These are phyloP conservation scores for Phytophthora meadii DNA, from an alignment of 352 stramenopile species.

Conservation along the genomic window DNA sequence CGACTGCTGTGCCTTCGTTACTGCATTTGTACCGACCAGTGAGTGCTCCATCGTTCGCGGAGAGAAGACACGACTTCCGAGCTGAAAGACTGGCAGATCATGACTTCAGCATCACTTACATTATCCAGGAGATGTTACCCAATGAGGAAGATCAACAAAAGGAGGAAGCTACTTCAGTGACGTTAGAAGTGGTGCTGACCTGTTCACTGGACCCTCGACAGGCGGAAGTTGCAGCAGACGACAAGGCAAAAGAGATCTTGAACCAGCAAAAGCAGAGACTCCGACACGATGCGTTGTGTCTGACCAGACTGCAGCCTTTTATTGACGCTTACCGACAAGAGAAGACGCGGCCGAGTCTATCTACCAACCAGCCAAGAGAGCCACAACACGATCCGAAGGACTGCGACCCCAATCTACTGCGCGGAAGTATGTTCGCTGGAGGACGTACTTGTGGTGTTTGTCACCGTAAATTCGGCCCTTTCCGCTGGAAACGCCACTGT, in stretches of 20 bases:
- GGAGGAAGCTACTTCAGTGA: conserved; percentile 37
- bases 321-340: conserved; percentile 53
- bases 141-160: conserved; percentile 4
- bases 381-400: conserved; percentile 38
- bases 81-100: conserved; percentile 41
- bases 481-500: conserved; percentile 79
- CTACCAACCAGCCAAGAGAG: conserved; percentile 9
- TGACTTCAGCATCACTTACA: conserved; percentile 75
- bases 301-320: conserved; percentile 66
- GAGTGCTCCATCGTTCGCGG: conserved; percentile 38
- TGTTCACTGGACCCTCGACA: conserved; percentile 44
- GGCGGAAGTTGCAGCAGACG: conserved; percentile 7
- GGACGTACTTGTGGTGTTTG: conserved; percentile 56
- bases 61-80: conserved; percentile 49
- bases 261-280: conserved; percentile 54
- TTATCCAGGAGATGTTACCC: conserved; percentile 57
- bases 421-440: conserved; percentile 24
- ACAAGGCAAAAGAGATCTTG: conserved; percentile 32
- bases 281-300: conserved; percentile 58
- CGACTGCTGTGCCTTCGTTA: conserved; percentile 54
- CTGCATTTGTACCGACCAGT: conserved; percentile 71
- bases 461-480: conserved; percentile 70
- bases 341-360: conserved; percentile 11
- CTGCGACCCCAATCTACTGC: conserved; percentile 30
- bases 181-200: conserved; percentile 70